Conservation (phyloP, 176 grass and related monocot species). For the Raddia distichophylla region DNA sequence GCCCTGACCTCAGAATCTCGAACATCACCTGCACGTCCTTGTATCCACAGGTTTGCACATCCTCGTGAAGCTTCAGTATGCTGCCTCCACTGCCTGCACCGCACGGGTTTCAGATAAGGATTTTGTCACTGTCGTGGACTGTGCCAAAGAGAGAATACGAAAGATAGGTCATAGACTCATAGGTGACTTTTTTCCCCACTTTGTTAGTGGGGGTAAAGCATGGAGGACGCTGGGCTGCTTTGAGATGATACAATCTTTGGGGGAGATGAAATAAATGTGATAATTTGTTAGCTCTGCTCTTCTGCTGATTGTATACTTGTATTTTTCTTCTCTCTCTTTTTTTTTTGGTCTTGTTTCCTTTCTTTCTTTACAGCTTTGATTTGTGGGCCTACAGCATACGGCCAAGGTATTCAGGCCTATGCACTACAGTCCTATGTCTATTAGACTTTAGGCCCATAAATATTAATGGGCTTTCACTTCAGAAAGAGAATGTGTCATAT, state of each 20-base stretch:
- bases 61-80: conserved; percentile 80
- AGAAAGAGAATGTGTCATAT: no score
- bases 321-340: not conserved
- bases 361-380: not conserved
- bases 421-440: not conserved
- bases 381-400: conserved; percentile 20
- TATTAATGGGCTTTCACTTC: not conserved
- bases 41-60: conserved; percentile 89
- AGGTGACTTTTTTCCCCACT: not conserved
- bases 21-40: conserved; percentile 94
- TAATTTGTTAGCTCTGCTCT: not conserved
- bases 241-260: conserved; percentile 13
- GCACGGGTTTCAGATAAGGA: conserved; percentile 39
- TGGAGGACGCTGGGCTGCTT: conserved; percentile 6
- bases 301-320: not conserved
- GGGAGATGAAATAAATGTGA: not conserved
- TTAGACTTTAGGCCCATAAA: not conserved
- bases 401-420: not conserved
- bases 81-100: conserved; percentile 65
- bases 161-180: no score
- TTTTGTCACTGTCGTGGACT: conserved; percentile 34
- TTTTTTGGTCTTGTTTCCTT: not conserved
- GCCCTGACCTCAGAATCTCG: conserved; percentile 77
- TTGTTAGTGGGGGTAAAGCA: conserved; percentile 39
- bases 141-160: conserved; percentile 3